These are phyloP conservation scores for Diaporthe sp. DNA, from an alignment of 2,329 filamentous ascomycete genomes.

Conservation along the genomic window DNA sequence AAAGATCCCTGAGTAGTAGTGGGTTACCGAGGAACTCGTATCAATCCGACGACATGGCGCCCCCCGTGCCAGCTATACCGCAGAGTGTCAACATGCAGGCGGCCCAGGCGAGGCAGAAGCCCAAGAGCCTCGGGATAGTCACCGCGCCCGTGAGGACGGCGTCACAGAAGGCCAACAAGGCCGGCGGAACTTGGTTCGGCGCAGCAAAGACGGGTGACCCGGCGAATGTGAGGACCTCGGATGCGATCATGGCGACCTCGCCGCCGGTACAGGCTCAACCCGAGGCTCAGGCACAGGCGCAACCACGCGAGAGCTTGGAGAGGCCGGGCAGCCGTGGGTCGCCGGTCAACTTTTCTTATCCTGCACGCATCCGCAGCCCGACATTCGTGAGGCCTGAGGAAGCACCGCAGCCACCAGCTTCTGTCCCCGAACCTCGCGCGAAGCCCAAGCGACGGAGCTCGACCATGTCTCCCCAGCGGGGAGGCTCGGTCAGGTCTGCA, in stretches of 20 bases:
- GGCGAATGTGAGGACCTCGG: conserved; percentile 60
- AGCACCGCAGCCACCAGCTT: conserved; percentile 32
- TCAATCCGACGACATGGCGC: conserved; percentile 70
- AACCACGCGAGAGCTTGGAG: conserved; percentile 45
- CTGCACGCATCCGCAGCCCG: conserved; percentile 55
- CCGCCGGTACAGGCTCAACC: conserved; percentile 43
- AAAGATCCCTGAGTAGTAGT: conserved; percentile 50
- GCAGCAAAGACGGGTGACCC: conserved; percentile 58
- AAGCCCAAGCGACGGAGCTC: conserved; percentile 44
- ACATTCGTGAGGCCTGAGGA: conserved; percentile 31
- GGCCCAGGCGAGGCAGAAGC: conserved; percentile 40
- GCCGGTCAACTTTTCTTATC: conserved; percentile 73
- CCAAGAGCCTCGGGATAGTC: conserved; percentile 55
- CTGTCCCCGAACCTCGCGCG: conserved; percentile 16
- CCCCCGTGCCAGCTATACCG: conserved; percentile 83
- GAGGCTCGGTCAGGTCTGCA: conserved; percentile 44
- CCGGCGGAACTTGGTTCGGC: conserved; percentile 64
- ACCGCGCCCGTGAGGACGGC: conserved; percentile 64
- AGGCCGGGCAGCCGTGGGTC: conserved; percentile 61
- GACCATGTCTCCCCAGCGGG: conserved; percentile 46
- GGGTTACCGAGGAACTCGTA: conserved; percentile 31
- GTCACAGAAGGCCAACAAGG: conserved; percentile 62
- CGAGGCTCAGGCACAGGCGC: conserved; percentile 22
- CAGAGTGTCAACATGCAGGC: conserved; percentile 54
- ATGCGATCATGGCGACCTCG: conserved; percentile 54